phyloP scores from a whole-genome alignment of 495 filamentous ascomycete genomes.

The Ramalina intermedia region DNA sequence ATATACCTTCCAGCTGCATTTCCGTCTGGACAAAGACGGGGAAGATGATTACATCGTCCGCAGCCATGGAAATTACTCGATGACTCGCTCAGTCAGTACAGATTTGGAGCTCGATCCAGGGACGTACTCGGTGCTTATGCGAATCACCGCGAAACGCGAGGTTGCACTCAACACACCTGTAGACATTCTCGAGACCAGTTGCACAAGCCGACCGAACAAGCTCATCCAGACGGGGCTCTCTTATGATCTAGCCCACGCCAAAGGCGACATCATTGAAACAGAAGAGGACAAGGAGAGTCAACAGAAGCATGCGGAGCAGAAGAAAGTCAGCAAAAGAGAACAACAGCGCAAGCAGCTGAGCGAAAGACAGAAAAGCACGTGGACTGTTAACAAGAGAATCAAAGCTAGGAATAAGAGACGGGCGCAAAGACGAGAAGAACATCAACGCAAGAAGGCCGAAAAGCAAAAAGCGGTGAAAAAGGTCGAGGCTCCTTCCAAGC shows the following conservation, averaged over 20 bases:
- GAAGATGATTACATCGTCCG: conserved; percentile 78
- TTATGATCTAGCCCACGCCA: conserved; percentile 75
- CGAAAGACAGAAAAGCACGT: conserved; percentile 35
- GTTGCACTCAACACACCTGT: conserved; percentile 41
- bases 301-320: conserved; percentile 29
- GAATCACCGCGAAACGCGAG: conserved; percentile 54
- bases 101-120: conserved; percentile 75
- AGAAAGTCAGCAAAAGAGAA: conserved; percentile 28
- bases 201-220: conserved; percentile 56
- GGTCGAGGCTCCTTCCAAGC: background rate
- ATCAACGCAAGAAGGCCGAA: conserved; percentile 13
- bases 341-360: conserved; percentile 29
- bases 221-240: conserved; percentile 65
- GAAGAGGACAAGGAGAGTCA: conserved; percentile 42
- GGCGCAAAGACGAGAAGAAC: conserved; percentile 8
- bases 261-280: conserved; percentile 52
- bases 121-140: conserved; percentile 65
- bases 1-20: conserved; percentile 63
- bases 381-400: conserved; percentile 34
- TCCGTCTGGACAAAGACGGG: conserved; percentile 67
- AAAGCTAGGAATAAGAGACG: conserved; percentile 26
- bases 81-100: conserved; percentile 64
- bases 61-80: conserved; percentile 52
- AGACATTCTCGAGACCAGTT: conserved; percentile 50
- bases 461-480: conserved; percentile 1